A percentile compares a stretch with the other conserved stretches of the same genome.
Evolutionary conservation across 1,139 yeast species (phyloP).

Genomic region (Suhomyces anneliseae): DNA sequence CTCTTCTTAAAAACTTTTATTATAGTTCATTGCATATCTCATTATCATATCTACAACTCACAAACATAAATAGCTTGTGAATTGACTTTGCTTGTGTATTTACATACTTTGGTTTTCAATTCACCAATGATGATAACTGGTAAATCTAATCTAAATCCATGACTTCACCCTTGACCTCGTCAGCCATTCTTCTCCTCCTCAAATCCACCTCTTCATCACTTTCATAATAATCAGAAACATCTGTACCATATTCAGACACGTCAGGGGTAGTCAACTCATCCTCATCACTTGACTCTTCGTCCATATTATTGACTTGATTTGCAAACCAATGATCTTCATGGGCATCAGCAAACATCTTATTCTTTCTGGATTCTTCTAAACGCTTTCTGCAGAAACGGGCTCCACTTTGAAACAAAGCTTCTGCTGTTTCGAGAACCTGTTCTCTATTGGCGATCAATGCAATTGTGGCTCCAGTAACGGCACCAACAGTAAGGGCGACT

Average conservation of each 20-base stretch:
- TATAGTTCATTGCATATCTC: too few relatives aligned
- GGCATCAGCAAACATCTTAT: slow-evolving; percentile 28
- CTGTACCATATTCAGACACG: slow-evolving; percentile 4
- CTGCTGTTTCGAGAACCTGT: slow-evolving; percentile 33
- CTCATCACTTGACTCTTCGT: slow-evolving; percentile 5
- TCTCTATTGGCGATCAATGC: slow-evolving; percentile 39
- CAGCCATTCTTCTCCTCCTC: slow-evolving; percentile 9
- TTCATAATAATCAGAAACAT: slow-evolving; percentile 3
- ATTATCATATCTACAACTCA: too few relatives aligned
- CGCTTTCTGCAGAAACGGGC: slow-evolving; percentile 36
- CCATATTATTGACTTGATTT: slow-evolving; percentile 7
- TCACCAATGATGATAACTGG: neutral
- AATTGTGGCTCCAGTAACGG: slow-evolving; percentile 39
- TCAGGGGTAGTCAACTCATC: slow-evolving; percentile 13
- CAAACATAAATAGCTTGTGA: too few relatives aligned
- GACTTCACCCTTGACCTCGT: slow-evolving; percentile 1
- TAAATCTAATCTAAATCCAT: neutral
- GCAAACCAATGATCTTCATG: slow-evolving; percentile 27
- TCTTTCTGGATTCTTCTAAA: slow-evolving; percentile 24
- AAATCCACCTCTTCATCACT: slow-evolving; percentile 8
- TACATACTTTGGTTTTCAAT: too few relatives aligned
- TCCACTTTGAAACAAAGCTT: slow-evolving; percentile 32
- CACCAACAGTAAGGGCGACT: slow-evolving; percentile 41
- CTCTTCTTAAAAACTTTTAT: too few relatives aligned
- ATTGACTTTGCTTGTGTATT: too few relatives aligned